These are phyloP conservation scores for Salix viminalis DNA, from an alignment of 345 rosid species.

Conservation along the genomic window DNA sequence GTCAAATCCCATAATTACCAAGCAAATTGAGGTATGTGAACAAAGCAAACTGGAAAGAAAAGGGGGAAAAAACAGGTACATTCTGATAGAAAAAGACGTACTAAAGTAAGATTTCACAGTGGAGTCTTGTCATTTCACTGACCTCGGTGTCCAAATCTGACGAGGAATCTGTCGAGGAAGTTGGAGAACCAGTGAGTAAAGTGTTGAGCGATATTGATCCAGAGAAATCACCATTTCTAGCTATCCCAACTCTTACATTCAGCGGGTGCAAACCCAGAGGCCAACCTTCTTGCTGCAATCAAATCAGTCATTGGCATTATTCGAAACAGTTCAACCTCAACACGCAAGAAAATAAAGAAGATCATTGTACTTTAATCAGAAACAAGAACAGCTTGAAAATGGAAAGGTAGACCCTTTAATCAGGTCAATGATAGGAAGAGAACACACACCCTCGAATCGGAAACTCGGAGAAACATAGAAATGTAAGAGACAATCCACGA, in stretches of 20 bases:
- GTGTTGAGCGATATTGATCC: constrained; percentile 46
- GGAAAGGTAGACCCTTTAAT: neutral
- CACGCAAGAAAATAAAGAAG: neutral
- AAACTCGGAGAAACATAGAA: constrained; percentile 3
- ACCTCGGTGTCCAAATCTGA: constrained; percentile 64
- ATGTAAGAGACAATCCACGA: constrained; percentile 16
- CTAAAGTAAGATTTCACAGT: neutral
- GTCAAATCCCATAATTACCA: neutral
- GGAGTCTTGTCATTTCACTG: constrained; percentile 22
- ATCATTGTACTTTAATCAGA: constrained; percentile 9
- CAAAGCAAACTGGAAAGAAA: constrained; percentile 11
- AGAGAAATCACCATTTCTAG: constrained; percentile 28
- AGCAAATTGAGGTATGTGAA: constrained; percentile 2
- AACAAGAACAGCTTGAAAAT: constrained; percentile 12
- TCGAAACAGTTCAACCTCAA: neutral
- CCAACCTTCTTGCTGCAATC: constrained; percentile 46
- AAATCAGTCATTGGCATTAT: constrained; percentile 1
- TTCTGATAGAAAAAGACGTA: neutral
- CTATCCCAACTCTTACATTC: constrained; percentile 33
- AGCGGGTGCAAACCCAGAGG: constrained; percentile 49
- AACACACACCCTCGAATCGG: constrained; percentile 9
- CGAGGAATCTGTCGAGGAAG: constrained; percentile 40
- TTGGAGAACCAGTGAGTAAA: constrained; percentile 40
- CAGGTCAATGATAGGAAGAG: constrained; percentile 17
- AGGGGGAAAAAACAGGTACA: neutral